Conservation (phyloP, 1,139 yeast species). For the Taphrina confusa region DNA sequence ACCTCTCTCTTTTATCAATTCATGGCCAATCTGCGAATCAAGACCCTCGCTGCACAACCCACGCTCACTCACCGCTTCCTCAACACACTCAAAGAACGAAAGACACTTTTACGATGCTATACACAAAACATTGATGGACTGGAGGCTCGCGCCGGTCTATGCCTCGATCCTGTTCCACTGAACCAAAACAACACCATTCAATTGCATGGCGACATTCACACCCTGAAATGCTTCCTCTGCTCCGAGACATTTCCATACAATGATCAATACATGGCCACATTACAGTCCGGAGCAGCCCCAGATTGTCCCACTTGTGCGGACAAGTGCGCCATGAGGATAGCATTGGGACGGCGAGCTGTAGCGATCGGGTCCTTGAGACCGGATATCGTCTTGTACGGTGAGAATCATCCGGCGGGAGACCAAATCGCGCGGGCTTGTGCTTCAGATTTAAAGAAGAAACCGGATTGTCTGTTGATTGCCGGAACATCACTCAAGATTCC, state of each 20-base stretch:
- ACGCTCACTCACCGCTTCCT: slow-evolving; percentile 84
- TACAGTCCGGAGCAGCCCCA: slow-evolving; percentile 61
- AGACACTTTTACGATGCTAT: slow-evolving; percentile 76
- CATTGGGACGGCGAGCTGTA: slow-evolving; percentile 63
- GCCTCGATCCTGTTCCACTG: slow-evolving; percentile 39
- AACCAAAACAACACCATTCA: slow-evolving; percentile 34
- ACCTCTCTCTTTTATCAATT: slow-evolving; percentile 73
- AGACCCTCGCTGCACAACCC: slow-evolving; percentile 67
- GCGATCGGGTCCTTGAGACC: slow-evolving; percentile 70
- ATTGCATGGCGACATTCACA: slow-evolving; percentile 83
- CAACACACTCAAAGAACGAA: slow-evolving; percentile 61
- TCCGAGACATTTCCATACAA: slow-evolving; percentile 64
- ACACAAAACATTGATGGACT: slow-evolving; percentile 77
- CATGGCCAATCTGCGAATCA: slow-evolving; percentile 69
- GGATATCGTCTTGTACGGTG: slow-evolving; percentile 74
- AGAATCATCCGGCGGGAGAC: slow-evolving; percentile 74
- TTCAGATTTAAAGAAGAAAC: slow-evolving; percentile 57
- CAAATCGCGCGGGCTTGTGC: slow-evolving; percentile 61
- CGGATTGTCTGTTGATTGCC: slow-evolving; percentile 67
- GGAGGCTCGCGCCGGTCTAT: slow-evolving; percentile 51
- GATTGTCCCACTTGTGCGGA: slow-evolving; percentile 62
- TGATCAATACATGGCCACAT: slow-evolving; percentile 51
- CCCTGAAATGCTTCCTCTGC: slow-evolving; percentile 72
- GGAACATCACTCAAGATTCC: slow-evolving; percentile 77
- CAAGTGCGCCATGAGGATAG: slow-evolving; percentile 51